Conservation (phyloP, 768 basidiomycete species). For the Macrolepiota dolichaula region DNA sequence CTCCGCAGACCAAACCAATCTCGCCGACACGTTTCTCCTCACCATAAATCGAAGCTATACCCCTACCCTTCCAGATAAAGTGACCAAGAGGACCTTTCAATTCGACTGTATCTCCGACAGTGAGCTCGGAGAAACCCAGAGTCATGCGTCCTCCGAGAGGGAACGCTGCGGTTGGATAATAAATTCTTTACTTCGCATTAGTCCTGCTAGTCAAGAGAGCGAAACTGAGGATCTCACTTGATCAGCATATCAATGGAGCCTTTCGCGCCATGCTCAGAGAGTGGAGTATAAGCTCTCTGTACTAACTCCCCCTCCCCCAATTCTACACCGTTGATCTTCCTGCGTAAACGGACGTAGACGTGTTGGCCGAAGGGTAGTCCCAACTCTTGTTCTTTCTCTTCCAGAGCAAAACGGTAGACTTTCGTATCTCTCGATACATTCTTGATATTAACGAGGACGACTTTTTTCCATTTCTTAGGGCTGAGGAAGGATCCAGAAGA, state of each 20-base stretch:
- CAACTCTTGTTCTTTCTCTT: constrained; percentile 34
- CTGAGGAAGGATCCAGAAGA: constrained; percentile 30
- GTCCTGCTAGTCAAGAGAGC: neutral
- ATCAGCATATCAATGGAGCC: constrained; percentile 53
- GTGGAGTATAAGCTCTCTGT: constrained; percentile 58
- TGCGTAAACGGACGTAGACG: constrained; percentile 46
- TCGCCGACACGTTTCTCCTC: constrained; percentile 29
- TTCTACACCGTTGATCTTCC: constrained; percentile 22
- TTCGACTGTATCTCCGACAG: constrained; percentile 46
- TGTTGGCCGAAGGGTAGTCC: constrained; percentile 62
- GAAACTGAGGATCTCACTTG: constrained; percentile 32
- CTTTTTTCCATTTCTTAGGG: constrained; percentile 45
- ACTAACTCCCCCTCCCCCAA: constrained; percentile 35
- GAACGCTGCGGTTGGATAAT: constrained; percentile 32
- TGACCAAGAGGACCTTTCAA: constrained; percentile 59
- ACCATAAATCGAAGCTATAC: constrained; percentile 34
- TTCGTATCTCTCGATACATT: constrained; percentile 45
- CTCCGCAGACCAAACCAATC: constrained; percentile 55
- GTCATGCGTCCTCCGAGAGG: constrained; percentile 53
- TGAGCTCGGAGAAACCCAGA: constrained; percentile 39
- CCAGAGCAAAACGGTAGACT: constrained; percentile 48
- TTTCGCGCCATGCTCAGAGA: constrained; percentile 36
- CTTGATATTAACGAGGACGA: constrained; percentile 32
- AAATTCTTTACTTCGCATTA: constrained; percentile 30
- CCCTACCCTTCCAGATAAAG: constrained; percentile 48